These are phyloP conservation scores for Caloboletus firmus DNA, from an alignment of 1,284 basidiomycete genomes.

Conservation along the genomic window DNA sequence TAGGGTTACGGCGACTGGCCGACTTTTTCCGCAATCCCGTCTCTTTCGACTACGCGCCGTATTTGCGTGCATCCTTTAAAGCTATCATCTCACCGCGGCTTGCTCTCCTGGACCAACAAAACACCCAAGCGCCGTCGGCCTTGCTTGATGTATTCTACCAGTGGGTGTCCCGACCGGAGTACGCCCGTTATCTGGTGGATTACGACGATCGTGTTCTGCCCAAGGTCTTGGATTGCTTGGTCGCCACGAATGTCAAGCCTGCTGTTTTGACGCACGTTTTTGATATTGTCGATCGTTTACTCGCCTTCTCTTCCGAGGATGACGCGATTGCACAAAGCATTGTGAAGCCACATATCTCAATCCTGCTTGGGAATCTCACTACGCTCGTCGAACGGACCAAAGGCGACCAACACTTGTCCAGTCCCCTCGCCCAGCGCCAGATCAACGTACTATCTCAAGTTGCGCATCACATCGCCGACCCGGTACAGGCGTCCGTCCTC, in stretches of 20 bases:
- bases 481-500: conserved; percentile 74
- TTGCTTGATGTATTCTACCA: conserved; percentile 84
- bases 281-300: conserved; percentile 80
- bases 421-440: conserved; percentile 80
- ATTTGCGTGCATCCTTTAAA: conserved; percentile 67
- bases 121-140: conserved; percentile 90
- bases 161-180: conserved; percentile 68
- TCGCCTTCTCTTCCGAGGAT: conserved; percentile 58
- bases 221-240: conserved; percentile 80
- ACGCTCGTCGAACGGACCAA: conserved; percentile 67
- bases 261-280: conserved; percentile 80
- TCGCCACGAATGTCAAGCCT: conserved; percentile 85
- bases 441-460: conserved; percentile 81
- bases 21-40: conserved; percentile 83
- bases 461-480: conserved; percentile 72
- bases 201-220: conserved; percentile 73
- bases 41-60: conserved; percentile 75
- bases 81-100: conserved; percentile 85
- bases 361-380: conserved; percentile 75
- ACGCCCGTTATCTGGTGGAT: conserved; percentile 63
- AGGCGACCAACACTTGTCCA: conserved; percentile 55
- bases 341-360: conserved; percentile 75
- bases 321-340: conserved; percentile 53
- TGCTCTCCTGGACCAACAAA: conserved; percentile 75
- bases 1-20: conserved; percentile 82